A percentile compares a stretch with the other conserved stretches of the same genome.
Evolutionary conservation across 2,329 filamentous ascomycete genomes (phyloP).

Genomic region (Phialophora chinensis): DNA sequence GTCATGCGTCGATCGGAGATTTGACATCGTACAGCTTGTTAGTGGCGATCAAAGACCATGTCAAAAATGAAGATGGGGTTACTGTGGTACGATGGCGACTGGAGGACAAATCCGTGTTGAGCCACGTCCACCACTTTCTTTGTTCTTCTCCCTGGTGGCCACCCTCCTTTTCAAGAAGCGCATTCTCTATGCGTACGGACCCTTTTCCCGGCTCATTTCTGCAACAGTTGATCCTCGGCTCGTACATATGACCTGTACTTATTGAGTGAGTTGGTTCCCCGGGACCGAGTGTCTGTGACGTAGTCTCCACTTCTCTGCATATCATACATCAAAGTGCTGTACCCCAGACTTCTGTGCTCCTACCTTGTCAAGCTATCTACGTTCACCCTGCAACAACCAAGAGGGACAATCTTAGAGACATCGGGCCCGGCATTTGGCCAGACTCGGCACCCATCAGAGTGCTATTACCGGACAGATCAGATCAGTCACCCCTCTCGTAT

Average conservation of each 20-base stretch:
- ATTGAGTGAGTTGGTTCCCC: not conserved
- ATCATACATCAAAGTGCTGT: not conserved
- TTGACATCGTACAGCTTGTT: not conserved
- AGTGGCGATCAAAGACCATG: not conserved
- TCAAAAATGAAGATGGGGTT: not conserved
- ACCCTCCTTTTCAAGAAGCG: not conserved
- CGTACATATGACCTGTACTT: not conserved
- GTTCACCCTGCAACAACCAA: not conserved
- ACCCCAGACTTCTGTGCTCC: not conserved
- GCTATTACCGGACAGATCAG: not conserved
- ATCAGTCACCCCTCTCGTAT: not conserved
- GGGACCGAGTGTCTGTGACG: not conserved
- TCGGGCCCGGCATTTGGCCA: conserved; percentile 3
- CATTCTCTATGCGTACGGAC: not conserved
- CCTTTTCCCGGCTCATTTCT: not conserved
- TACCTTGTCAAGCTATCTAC: not conserved
- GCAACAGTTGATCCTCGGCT: not conserved
- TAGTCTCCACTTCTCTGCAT: conserved; percentile 15
- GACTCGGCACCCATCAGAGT: not conserved
- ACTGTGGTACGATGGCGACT: not conserved
- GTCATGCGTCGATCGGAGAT: not conserved
- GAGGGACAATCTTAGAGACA: not conserved
- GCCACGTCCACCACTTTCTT: not conserved
- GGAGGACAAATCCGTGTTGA: not conserved
- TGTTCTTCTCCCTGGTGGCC: not conserved